Evolutionary conservation across 768 basidiomycete species (phyloP), one percentile per base, ranked within the genome.

Genomic region (Lenzites betulinus): DNA sequence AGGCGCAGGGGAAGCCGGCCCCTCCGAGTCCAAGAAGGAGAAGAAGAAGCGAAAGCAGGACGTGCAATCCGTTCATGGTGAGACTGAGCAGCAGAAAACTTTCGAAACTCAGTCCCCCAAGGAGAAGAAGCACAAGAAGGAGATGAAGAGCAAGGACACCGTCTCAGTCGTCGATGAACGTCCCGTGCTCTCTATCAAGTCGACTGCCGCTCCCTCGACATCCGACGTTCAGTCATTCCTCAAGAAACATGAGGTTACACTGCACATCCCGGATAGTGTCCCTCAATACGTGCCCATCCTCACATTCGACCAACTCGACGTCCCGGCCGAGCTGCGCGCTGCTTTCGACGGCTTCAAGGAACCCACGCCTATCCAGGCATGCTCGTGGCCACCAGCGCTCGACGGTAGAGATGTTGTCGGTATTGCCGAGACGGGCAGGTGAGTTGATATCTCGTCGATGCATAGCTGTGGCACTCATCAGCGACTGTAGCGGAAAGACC

Each of bases 391-490:
- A 2, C 86, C 91, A 35, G 86, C 92, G 7, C 77, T 98, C 25
- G 78, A 82, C 23, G 90, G 90, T 0, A 79, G 79, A n/a, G 92
- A 98, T 71, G 92, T 96, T 0, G 88, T 98, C 30, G 96, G 96
- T 50, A 93, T 98, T 61, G 95, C 96, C 7, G 95, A 98, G 78
- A 98, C 96, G 2, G 96, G 96, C 67, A 92, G 87, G 88, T 85
- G 47, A 36, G 76, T 49, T 18, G 26, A 0, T 22, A 28, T 9
- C 12, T 28, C 20, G 18, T n/a, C 35, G n/a, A 52, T 20, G 25
- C 2, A 36, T 22, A 11, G 12, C n/a, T 7, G 4, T 12, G 11
- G 8, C 26, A 20, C 8, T 26, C 16, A 46, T 15, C 9, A 44
- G 7, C 66, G 63, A 22, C 36, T 48, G 9, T 64, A 93, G 92